These are phyloP conservation scores for Geotrichum phurueaensis DNA, from an alignment of 1,139 yeast species.

Conservation along the genomic window DNA sequence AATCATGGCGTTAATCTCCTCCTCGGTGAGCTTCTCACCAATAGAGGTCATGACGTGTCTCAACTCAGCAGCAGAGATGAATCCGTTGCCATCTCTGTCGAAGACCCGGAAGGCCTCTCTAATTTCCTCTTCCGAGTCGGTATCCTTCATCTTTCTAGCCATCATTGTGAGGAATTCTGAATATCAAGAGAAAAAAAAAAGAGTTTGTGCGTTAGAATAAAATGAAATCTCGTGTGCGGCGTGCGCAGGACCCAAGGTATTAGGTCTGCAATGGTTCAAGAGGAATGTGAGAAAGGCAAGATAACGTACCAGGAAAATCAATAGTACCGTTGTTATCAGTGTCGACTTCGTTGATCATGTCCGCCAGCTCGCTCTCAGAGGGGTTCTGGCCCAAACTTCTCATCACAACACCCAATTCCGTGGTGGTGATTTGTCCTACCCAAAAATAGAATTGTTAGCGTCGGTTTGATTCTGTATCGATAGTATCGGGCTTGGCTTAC, in stretches of 20 bases:
- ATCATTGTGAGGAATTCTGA: conserved; percentile 64
- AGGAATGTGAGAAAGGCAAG: background rate
- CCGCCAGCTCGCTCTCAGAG: conserved; percentile 89
- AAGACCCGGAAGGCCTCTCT: conserved; percentile 91
- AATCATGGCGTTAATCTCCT: conserved; percentile 95
- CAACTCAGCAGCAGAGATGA: conserved; percentile 91
- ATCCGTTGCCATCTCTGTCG: conserved; percentile 91
- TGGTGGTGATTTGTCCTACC: conserved; percentile 69
- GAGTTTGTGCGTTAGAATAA: background rate
- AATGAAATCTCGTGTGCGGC: background rate
- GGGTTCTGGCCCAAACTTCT: conserved; percentile 96
- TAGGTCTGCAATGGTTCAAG: background rate
- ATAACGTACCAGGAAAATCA: conserved; percentile 29
- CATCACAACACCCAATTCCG: conserved; percentile 97
- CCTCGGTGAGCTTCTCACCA: conserved; percentile 92
- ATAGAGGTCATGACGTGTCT: conserved; percentile 94
- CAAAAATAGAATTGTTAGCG: conserved; percentile 18
- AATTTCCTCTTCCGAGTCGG: conserved; percentile 94
- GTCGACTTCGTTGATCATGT: conserved; percentile 95
- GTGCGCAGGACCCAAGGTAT: background rate
- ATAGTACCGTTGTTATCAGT: conserved; percentile 31
- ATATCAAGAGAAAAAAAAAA: background rate
- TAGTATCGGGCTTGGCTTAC: conserved; percentile 36
- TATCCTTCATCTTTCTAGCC: conserved; percentile 95
- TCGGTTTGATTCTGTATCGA: background rate